Evolutionary conservation across 2,329 filamentous ascomycete genomes (phyloP), one percentile per base, ranked within the genome.

Genomic region (Fusarium newnesense): DNA sequence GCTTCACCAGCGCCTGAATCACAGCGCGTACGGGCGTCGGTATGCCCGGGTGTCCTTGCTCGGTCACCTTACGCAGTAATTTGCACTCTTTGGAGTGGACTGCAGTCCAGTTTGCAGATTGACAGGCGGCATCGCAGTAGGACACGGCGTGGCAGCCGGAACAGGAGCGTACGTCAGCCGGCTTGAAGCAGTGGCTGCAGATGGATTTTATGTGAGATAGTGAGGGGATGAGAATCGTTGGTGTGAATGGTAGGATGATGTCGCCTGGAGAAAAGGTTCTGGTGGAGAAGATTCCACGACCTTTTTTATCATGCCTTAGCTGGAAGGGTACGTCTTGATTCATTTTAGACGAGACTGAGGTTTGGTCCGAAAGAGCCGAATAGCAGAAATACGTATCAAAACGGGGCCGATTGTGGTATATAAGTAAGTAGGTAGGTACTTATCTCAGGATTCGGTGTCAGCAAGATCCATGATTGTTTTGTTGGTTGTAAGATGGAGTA

Each of bases 71-170:
- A 50, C 77, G 78, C 26, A 85, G 81, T 26, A 86, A 82, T 53
- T 81, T 83, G 82, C 90, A 92, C 81, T 92, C 90, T 50, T 80
- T 80, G 74, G 84, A 83, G 80, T 92, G 90, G 44, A 84, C 81
- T 4, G 79, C 77, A 12, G 79, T 79, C 89, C 90, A 91, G 76
- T 88, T 85, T 5, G 84, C 81, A 30, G 81, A 81, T 80, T 92
- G 90, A 80, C 90, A 92, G 9, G 77, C 72, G 12, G 81, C 63
- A 57, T 83, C 82, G 81, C 90, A 92, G 83, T 92, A 92, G 32
- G 82, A 84, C 7, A 85, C 84, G 4, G 85, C 82, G 34, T 82
- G 84, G 81, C 90, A 92, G 54, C 83, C 85, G 1, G 85, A 85
- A 79, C 90, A 92, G 28, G 84, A 82, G 46, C 76, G 77, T 30